Evolutionary conservation across 148 eudicot species (phyloP), one percentile per base, ranked within the genome.

Genomic region (Tetragonia tetragonoides): DNA sequence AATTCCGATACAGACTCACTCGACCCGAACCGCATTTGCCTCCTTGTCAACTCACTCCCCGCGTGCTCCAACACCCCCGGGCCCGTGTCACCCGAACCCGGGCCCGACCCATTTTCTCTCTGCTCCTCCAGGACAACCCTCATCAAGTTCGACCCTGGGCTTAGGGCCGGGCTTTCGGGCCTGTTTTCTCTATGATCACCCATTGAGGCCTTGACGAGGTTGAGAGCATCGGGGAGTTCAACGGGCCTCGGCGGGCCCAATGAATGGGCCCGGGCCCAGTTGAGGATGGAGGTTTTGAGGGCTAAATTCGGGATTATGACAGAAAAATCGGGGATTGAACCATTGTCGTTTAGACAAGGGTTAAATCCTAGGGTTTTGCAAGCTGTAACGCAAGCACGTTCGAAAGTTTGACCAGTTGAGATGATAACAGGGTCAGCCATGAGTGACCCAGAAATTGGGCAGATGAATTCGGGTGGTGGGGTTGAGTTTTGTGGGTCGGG

Each of bases 361-460:
- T 39, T 69, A 76, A 83, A 88, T 10, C 81, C 77, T 0, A 95
- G 77, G 17, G 80, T 81, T 38, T 81, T 86, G 77, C 95, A 95
- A 38, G 92, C 95, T 3, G 66, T 71, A 6, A 91, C 89, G 67
- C 94, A 95, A 81, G 83, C 86, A 39, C 94, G 88, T 15, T 95
- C 98, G 78, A 92, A 91, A 3, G 98, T 90, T 59, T 90, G 95
- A 74, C 98, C 97, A 17, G 97, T 88, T 61, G 97, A 84, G 63
- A 92, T 87, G 6, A 95, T 89, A 1, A 92, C 98, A 5, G 97
- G 98, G 81, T 95, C 98, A 10, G 87, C 88, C 97, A 95, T 95
- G 41, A 95, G 82, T 39, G 80, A 65, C 16, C 85, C 83, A 4
- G 97, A 92, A 34, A 95, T 78, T 0, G 98, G 92, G 70, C 98